Evolutionary conservation across 176 grass and related monocot species (phyloP).

Genomic region (Juncus effusus): DNA sequence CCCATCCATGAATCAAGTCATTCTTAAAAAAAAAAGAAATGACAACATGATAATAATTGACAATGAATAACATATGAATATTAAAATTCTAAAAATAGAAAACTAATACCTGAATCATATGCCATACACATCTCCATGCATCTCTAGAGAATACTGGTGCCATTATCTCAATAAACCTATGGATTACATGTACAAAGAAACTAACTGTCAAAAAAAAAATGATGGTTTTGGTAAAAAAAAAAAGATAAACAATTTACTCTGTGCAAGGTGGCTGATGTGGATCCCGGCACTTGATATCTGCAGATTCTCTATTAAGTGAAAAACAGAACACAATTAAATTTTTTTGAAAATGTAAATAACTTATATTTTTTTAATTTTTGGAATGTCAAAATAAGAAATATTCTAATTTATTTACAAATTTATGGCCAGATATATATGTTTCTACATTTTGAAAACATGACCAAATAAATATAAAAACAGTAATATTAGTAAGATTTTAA

Average conservation of each 20-base stretch:
- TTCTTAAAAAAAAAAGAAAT: constrained; percentile 24
- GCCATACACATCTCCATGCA: constrained; percentile 48
- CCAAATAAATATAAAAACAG: not conserved
- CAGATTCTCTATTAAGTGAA: constrained; percentile 15
- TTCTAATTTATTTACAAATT: constrained; percentile 1
- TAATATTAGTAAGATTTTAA: not conserved
- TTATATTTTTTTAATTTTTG: not conserved
- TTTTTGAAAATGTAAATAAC: not conserved
- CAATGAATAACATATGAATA: not conserved
- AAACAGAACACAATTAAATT: not conserved
- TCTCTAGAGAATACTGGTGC: constrained; percentile 28
- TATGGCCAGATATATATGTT: not conserved
- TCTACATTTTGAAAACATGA: not conserved
- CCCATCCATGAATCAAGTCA: constrained; percentile 55
- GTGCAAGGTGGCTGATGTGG: constrained; percentile 40
- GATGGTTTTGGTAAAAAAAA: not conserved
- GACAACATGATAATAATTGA: no score
- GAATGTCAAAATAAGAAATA: not conserved
- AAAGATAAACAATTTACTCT: constrained; percentile 22
- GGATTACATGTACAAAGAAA: not conserved
- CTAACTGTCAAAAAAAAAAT: not conserved
- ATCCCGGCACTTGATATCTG: constrained; percentile 22
- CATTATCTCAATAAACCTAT: constrained; percentile 45
- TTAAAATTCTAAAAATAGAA: not conserved
- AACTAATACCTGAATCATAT: constrained; percentile 38